Conservation (phyloP, 2,329 filamentous ascomycete genomes). For the Colletotrichum salicis region DNA sequence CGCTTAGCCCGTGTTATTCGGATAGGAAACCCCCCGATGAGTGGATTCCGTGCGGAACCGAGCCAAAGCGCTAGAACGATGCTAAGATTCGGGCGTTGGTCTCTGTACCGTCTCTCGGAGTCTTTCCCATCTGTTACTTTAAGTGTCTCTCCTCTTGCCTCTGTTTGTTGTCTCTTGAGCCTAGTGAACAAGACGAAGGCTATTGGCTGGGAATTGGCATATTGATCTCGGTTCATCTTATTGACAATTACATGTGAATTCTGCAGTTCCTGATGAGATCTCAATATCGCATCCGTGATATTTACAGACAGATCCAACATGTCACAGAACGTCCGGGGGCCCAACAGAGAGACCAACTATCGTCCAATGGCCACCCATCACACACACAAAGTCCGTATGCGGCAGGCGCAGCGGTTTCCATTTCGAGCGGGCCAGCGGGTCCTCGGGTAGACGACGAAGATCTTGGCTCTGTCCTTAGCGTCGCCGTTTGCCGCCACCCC, state of each 20-base stretch:
- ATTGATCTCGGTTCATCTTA: not conserved
- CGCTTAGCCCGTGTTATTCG: constrained; percentile 33
- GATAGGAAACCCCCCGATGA: not conserved
- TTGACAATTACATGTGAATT: not conserved
- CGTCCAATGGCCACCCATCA: not conserved
- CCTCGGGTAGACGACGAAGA: constrained; percentile 19
- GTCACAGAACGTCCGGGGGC: not conserved
- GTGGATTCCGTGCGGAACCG: constrained; percentile 4
- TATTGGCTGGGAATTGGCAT: too few species aligned
- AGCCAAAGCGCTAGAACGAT: constrained; percentile 30
- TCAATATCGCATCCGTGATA: not conserved
- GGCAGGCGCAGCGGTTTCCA: constrained; percentile 25
- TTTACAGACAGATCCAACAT: not conserved
- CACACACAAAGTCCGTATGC: not conserved
- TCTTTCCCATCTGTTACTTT: not conserved
- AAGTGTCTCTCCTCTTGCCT: not conserved
- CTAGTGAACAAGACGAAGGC: too few species aligned
- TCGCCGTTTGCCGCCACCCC: constrained; percentile 11
- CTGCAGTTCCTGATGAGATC: not conserved
- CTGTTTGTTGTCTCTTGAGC: not conserved
- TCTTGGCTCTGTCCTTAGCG: constrained; percentile 28
- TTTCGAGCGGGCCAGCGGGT: constrained; percentile 21
- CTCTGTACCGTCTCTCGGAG: not conserved
- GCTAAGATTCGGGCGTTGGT: constrained; percentile 20
- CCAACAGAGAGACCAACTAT: not conserved